phyloP scores from a whole-genome alignment of 202 grass and related monocot genomes.

The Tripidium arundinaceum region DNA sequence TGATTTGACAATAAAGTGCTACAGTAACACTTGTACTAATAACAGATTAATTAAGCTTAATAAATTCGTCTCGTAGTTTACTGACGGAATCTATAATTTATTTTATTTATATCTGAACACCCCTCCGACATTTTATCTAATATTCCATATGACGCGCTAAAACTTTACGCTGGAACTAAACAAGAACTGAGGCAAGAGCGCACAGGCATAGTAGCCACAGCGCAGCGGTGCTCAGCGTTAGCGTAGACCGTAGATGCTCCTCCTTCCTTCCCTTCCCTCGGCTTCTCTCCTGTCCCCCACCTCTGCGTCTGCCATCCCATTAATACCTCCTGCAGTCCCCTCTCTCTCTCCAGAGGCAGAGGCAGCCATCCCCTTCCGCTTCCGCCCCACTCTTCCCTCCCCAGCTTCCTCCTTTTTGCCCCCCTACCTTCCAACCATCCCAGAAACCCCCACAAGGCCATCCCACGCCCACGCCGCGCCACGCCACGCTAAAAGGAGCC shows the following conservation, averaged over 20 bases:
- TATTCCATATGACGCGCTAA: too few relatives aligned
- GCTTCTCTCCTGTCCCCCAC: slow-evolving; percentile 16
- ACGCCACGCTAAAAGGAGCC: slow-evolving; percentile 9
- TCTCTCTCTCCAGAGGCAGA: slow-evolving; percentile 1
- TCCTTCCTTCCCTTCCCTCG: not conserved
- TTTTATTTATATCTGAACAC: too few relatives aligned
- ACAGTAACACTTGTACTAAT: too few relatives aligned
- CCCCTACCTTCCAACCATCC: slow-evolving; percentile 39
- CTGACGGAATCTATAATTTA: too few relatives aligned
- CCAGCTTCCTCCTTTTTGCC: slow-evolving; percentile 54
- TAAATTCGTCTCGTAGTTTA: too few relatives aligned
- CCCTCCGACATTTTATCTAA: too few relatives aligned
- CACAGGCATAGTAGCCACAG: not conserved
- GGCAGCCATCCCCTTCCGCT: slow-evolving; percentile 6
- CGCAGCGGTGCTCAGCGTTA: not conserved
- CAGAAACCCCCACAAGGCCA: slow-evolving; percentile 25
- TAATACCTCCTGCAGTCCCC: slow-evolving; percentile 40
- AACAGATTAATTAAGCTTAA: too few relatives aligned
- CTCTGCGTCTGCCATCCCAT: slow-evolving; percentile 21
- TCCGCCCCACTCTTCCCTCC: not conserved
- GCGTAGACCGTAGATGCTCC: slow-evolving; percentile 3
- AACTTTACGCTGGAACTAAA: too few relatives aligned
- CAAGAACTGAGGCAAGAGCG: not conserved
- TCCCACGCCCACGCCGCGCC: not conserved
- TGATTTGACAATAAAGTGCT: too few relatives aligned